These are phyloP conservation scores for Hypomyces rosellus DNA, from an alignment of 2,329 filamentous ascomycete species.

Conservation along the genomic window DNA sequence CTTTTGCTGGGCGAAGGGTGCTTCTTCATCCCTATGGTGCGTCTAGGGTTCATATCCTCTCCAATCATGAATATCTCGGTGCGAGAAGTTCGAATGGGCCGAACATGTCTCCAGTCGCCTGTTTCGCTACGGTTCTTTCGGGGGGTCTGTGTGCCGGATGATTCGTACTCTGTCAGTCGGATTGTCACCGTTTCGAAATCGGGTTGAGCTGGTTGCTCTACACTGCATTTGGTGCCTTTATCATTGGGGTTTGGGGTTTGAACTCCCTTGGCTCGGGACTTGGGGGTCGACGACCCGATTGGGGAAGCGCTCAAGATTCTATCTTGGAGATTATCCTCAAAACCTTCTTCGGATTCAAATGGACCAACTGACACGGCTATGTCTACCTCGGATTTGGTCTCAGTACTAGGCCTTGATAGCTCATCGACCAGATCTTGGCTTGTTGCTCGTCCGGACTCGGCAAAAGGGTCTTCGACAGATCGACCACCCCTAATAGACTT, in stretches of 20 bases:
- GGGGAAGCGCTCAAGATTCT: conserved; percentile 31
- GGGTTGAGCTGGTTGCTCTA: not conserved
- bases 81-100: not conserved
- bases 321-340: conserved; percentile 32
- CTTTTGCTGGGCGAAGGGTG: conserved; percentile 40
- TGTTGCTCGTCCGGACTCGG: conserved; percentile 12
- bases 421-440: not conserved
- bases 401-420: not conserved
- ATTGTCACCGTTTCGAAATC: conserved; percentile 6
- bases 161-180: conserved; percentile 6
- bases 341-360: conserved; percentile 33
- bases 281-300: conserved; percentile 34
- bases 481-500: conserved; percentile 21
- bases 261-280: conserved; percentile 17
- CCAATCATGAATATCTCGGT: too few species aligned
- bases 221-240: not conserved
- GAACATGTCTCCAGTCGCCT: not conserved
- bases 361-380: conserved; percentile 13
- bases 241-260: conserved; percentile 10
- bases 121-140: not conserved
- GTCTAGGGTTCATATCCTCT: not conserved
- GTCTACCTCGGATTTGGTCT: not conserved
- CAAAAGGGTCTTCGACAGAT: conserved; percentile 25
- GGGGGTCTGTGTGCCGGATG: conserved; percentile 1
- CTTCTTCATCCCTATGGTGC: conserved; percentile 27